These are phyloP conservation scores for Spathaspora boniae DNA, from an alignment of 805 yeast genomes.

Conservation along the genomic window DNA sequence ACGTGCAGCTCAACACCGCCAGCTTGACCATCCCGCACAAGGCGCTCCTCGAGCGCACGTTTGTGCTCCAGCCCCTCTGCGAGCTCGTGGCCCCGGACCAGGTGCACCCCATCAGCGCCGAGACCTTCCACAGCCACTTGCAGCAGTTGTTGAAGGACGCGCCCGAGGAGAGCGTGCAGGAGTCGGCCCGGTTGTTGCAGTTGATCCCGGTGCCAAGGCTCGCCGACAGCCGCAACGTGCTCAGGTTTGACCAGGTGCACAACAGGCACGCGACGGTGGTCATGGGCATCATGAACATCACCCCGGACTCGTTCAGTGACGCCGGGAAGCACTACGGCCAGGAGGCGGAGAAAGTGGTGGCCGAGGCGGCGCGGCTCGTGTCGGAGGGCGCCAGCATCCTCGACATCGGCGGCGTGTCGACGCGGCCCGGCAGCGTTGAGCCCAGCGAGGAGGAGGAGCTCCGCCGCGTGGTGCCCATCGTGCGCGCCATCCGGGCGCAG, in stretches of 20 bases:
- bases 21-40: constrained; percentile 80
- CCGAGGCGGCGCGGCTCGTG: constrained; percentile 47
- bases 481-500: constrained; percentile 54
- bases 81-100: constrained; percentile 68
- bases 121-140: constrained; percentile 69
- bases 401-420: constrained; percentile 94
- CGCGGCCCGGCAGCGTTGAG: constrained; percentile 77
- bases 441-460: constrained; percentile 66
- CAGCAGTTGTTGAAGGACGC: constrained; percentile 39
- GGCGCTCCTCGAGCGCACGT: constrained; percentile 82
- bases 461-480: constrained; percentile 64
- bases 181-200: constrained; percentile 47
- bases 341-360: constrained; percentile 36
- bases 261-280: constrained; percentile 53
- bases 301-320: constrained; percentile 95
- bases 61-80: constrained; percentile 85
- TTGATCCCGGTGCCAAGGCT: constrained; percentile 44
- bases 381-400: constrained; percentile 66
- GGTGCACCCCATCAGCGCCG: constrained; percentile 83
- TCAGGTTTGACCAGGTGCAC: constrained; percentile 44
- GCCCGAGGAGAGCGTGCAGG: constrained; percentile 44
- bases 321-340: constrained; percentile 53
- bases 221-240: constrained; percentile 11
- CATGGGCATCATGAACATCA: constrained; percentile 87
- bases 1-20: constrained; percentile 49